Evolutionary conservation across 768 basidiomycete genomes (phyloP).

Genomic region (Boletus insuetus): DNA sequence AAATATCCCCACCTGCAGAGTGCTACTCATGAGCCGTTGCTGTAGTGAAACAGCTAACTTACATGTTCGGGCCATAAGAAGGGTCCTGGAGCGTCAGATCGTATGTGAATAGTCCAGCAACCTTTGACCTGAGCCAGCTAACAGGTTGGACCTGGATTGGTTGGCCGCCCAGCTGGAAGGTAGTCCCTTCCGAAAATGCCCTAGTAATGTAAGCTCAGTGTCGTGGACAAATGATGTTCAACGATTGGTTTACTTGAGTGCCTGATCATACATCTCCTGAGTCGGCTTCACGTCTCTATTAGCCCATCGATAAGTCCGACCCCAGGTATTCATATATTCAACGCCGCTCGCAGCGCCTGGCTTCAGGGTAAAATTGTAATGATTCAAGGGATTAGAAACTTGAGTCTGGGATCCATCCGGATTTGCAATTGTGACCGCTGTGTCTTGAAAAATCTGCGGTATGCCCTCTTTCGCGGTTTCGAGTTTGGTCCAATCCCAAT

Average conservation of each 20-base stretch:
- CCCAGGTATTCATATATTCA: constrained; percentile 9
- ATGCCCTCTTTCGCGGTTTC: constrained; percentile 1
- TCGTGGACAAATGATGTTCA: too few species aligned
- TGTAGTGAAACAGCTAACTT: background rate
- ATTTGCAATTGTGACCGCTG: background rate
- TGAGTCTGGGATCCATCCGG: background rate
- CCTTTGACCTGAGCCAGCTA: constrained; percentile 16
- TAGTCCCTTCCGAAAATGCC: background rate
- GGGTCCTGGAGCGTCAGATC: constrained; percentile 9
- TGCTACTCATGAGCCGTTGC: background rate
- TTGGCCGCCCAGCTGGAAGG: background rate
- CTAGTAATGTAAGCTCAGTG: background rate
- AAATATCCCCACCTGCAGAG: constrained; percentile 12
- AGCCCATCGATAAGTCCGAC: constrained; percentile 14
- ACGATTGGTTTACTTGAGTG: constrained; percentile 2
- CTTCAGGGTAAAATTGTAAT: background rate
- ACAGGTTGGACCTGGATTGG: background rate
- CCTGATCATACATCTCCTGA: constrained; percentile 6
- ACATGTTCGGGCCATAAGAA: constrained; percentile 14
- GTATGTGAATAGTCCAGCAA: constrained; percentile 15
- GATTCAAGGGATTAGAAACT: constrained; percentile 6
- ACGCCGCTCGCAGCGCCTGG: background rate
- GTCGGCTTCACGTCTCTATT: background rate
- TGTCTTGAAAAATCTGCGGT: background rate
- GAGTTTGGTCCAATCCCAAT: constrained; percentile 14